phyloP scores from a whole-genome alignment of 306 rosid genomes.

The Cajanus cajan region DNA sequence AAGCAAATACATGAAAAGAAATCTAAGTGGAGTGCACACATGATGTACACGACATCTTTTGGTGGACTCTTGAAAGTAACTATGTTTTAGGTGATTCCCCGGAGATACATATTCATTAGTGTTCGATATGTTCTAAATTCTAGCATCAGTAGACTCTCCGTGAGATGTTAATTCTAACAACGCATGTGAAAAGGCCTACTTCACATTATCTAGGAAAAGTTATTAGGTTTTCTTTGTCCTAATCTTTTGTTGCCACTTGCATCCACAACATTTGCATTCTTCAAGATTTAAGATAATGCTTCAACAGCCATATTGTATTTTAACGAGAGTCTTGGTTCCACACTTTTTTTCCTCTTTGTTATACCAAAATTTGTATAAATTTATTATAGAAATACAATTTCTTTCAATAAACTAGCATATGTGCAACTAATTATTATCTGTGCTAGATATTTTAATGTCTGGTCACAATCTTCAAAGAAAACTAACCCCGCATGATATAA shows the following conservation, averaged over 20 bases:
- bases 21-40: neutral
- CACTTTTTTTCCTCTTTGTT: neutral
- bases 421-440: too few relatives aligned
- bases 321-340: neutral
- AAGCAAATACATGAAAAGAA: conserved; percentile 2
- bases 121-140: neutral
- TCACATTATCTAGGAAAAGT: neutral
- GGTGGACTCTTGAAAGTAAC: neutral
- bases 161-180: neutral
- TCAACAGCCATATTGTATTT: neutral
- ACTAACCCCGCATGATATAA: too few relatives aligned
- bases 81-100: neutral
- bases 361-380: neutral
- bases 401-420: too few relatives aligned
- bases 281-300: neutral
- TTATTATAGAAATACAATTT: too few relatives aligned
- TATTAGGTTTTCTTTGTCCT: neutral
- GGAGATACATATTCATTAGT: neutral
- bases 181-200: neutral
- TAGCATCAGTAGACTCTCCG: neutral
- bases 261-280: neutral
- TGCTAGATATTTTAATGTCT: too few relatives aligned
- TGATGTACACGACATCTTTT: neutral
- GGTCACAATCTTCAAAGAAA: neutral
- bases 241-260: neutral